phyloP scores from a whole-genome alignment of 2,329 filamentous ascomycete genomes.

The Truncatella angustata region DNA sequence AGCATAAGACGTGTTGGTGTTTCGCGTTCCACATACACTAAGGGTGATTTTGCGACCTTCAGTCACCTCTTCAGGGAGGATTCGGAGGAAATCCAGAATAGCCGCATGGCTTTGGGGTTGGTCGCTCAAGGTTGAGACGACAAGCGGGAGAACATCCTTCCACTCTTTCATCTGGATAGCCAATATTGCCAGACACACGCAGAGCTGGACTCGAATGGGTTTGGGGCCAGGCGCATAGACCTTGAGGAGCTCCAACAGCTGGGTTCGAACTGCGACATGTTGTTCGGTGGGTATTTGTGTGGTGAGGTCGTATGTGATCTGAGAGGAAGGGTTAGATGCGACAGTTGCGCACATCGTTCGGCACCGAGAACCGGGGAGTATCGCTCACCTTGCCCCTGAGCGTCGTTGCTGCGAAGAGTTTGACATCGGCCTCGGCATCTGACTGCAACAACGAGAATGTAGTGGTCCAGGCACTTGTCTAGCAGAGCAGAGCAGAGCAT shows the following conservation, averaged over 20 bases:
- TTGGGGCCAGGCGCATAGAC: slow-evolving; percentile 80
- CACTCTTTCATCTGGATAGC: slow-evolving; percentile 95
- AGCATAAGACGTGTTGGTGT: slow-evolving; percentile 41
- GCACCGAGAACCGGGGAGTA: slow-evolving; percentile 11
- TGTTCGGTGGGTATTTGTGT: slow-evolving; percentile 79
- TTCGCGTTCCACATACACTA: slow-evolving; percentile 81
- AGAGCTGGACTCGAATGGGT: slow-evolving; percentile 84
- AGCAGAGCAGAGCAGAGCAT: slow-evolving; percentile 13
- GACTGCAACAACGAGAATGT: slow-evolving; percentile 86
- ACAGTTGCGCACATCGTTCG: slow-evolving; percentile 13
- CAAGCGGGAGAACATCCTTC: slow-evolving; percentile 85
- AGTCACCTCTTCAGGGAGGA: slow-evolving; percentile 97
- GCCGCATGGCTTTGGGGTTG: slow-evolving; percentile 78
- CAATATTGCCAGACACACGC: slow-evolving; percentile 89
- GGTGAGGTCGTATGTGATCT: slow-evolving; percentile 94
- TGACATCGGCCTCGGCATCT: slow-evolving; percentile 76
- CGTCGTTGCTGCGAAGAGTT: slow-evolving; percentile 94
- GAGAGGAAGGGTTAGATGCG: slow-evolving; percentile 12
- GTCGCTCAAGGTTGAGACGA: slow-evolving; percentile 75
- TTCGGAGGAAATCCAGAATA: slow-evolving; percentile 92
- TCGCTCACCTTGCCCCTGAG: slow-evolving; percentile 88
- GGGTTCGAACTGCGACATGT: slow-evolving; percentile 75
- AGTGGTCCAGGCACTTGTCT: slow-evolving; percentile 89
- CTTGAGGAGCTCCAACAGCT: slow-evolving; percentile 78
- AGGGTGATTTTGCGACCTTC: slow-evolving; percentile 99